A percentile compares a stretch with the other conserved stretches of the same genome.
phyloP scores from a whole-genome alignment of 2,329 filamentous ascomycete genomes.

The Fusarium tricinctum region DNA sequence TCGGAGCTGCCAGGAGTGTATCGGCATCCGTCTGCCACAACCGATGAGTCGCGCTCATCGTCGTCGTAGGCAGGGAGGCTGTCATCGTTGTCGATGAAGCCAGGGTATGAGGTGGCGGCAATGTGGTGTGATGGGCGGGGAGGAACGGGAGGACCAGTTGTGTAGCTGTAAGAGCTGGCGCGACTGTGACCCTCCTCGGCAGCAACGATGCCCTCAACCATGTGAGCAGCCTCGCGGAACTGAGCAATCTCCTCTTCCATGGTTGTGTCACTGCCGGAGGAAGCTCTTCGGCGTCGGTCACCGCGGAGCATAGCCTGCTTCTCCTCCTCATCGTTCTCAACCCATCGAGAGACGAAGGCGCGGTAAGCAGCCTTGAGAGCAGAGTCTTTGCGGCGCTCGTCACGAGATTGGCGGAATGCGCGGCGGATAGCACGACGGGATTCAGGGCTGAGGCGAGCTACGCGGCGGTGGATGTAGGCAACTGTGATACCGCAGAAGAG shows the following conservation, averaged over 20 bases:
- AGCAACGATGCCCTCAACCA: conserved; percentile 62
- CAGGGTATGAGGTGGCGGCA: conserved; percentile 42
- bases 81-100: conserved; percentile 50
- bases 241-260: conserved; percentile 66
- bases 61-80: conserved; percentile 60
- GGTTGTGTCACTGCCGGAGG: conserved; percentile 48
- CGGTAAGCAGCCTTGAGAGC: conserved; percentile 50
- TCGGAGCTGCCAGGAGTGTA: conserved; percentile 54
- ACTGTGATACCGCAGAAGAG: conserved; percentile 48
- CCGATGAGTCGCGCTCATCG: conserved; percentile 51
- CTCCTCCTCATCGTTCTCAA: conserved; percentile 42
- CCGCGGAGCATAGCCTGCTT: conserved; percentile 43
- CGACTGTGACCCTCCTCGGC: conserved; percentile 57
- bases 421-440: conserved; percentile 46
- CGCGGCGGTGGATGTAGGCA: conserved; percentile 45
- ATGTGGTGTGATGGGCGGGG: conserved; percentile 42
- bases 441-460: conserved; percentile 35
- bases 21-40: conserved; percentile 61
- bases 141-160: conserved; percentile 20
- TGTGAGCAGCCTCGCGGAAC: conserved; percentile 61
- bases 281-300: conserved; percentile 31
- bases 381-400: conserved; percentile 47
- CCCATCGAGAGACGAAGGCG: conserved; percentile 51
- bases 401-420: conserved; percentile 44
- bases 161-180: conserved; percentile 26